These are phyloP conservation scores for Nitzschia inconspicua DNA, from an alignment of 108 stramenopile species.

Conservation along the genomic window DNA sequence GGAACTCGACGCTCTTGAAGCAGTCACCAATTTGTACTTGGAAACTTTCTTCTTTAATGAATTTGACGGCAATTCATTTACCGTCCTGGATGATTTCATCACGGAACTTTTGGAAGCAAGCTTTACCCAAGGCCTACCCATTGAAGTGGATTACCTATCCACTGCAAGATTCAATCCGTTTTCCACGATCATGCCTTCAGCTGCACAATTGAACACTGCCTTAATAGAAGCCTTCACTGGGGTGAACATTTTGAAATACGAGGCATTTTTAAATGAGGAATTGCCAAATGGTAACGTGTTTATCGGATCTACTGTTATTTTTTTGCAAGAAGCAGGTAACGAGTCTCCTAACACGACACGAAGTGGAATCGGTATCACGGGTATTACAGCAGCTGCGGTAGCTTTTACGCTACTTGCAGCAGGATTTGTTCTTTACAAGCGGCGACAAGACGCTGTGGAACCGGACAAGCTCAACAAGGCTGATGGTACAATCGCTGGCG, in stretches of 20 bases:
- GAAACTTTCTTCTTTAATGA: conserved; percentile 20
- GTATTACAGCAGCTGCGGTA: conserved; percentile 27
- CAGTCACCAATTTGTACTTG: conserved; percentile 19
- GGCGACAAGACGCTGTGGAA: conserved; percentile 2
- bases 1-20: conserved; percentile 22
- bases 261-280: not conserved
- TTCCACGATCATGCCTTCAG: conserved; percentile 4
- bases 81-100: conserved; percentile 13
- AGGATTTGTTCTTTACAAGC: conserved; percentile 19
- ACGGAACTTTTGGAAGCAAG: conserved; percentile 6
- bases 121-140: not conserved
- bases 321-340: not conserved
- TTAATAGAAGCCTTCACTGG: conserved; percentile 24
- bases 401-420: conserved; percentile 22
- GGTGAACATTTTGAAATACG: conserved; percentile 15
- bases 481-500: conserved; percentile 28
- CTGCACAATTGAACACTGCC: conserved; percentile 17
- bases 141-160: conserved; percentile 18
- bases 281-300: conserved; percentile 15
- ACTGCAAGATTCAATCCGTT: conserved; percentile 18
- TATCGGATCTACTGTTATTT: conserved; percentile 5
- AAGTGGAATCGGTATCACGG: conserved; percentile 6
- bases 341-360: not conserved
- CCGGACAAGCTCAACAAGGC: conserved; percentile 8
- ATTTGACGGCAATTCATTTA: conserved; percentile 21